Evolutionary conservation across 768 basidiomycete species (phyloP), one percentile per base, ranked within the genome.

Genomic region (Coprinopsis sp.): DNA sequence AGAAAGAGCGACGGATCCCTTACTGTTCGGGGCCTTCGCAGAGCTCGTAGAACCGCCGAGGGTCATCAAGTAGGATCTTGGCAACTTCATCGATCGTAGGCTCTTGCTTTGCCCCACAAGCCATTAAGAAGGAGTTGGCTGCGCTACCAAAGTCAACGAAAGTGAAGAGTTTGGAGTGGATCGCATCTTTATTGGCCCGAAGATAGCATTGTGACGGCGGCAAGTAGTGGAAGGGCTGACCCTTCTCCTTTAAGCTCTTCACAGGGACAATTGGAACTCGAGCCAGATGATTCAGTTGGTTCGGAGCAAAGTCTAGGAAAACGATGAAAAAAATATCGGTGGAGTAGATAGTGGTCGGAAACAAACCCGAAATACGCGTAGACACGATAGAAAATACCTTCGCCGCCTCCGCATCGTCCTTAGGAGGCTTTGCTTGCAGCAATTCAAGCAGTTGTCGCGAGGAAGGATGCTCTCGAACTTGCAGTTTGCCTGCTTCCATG

Each of bases 101-200:
- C 58, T 92, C 89, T 33, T 77, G 82, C 58, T 82, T 86, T 13
- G 93, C 89, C 10, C 96, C 95, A 54, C 91, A 91, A 3, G 87
- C 84, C 44, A 75, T 78, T 36, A 99, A 70, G 66, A 99, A 97
- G 3, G 76, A 71, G 54, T 93, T 95, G 21, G 87, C 95, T 4
- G 73, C 68, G 1, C 74, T 59, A 2, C 93, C 94, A 59, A 95
- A 96, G 61, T 95, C 84, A 40, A 98, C 81, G 55, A 93, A 96
- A 27, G 79, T 74, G 58, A 97, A 96, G 1, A 95, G 66, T 52
- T 85, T 84, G 3, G 85, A 84, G 58, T 89, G 86, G 31, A 91
- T 80, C 28, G 76, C 72, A 21, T 76, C 74, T 21, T 71, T 67
- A 14, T 72, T 67, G 23, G 72, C 68, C 3, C 75, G 77, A 47